Evolutionary conservation across 148 eudicot genomes (phyloP).

Genomic region (Vaccinium macrocarpon): DNA sequence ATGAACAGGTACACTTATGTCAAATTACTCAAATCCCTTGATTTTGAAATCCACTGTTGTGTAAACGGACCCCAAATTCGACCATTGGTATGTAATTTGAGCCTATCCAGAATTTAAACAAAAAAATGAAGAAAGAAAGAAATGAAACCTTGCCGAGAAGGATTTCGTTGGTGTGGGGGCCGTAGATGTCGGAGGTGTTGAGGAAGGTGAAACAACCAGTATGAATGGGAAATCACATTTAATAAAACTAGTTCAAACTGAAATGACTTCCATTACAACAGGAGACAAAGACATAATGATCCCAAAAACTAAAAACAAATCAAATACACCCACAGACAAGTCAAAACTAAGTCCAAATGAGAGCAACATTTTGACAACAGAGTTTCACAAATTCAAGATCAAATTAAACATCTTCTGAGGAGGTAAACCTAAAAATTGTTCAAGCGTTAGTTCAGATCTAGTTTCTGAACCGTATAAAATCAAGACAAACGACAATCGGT

Average conservation of each 20-base stretch:
- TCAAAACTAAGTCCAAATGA: background rate
- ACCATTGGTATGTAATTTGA: background rate
- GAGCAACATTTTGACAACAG: background rate
- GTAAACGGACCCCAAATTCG: too few species aligned
- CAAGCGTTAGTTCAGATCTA: too few species aligned
- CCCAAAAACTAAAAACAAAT: background rate
- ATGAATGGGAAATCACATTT: background rate
- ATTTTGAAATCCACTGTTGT: too few species aligned
- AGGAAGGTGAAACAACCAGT: background rate
- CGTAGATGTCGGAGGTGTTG: constrained; percentile 5
- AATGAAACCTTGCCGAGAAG: background rate
- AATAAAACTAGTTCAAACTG: background rate
- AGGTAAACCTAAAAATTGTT: too few species aligned
- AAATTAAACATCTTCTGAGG: too few species aligned
- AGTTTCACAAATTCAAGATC: background rate
- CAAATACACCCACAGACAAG: background rate
- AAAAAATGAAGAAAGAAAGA: background rate
- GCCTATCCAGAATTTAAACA: too few species aligned
- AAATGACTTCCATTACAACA: background rate
- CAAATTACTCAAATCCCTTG: too few species aligned
- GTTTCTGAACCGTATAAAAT: too few species aligned
- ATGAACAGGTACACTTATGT: too few species aligned
- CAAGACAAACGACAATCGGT: too few species aligned
- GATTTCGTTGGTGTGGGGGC: constrained; percentile 1
- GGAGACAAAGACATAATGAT: background rate